Evolutionary conservation across 495 filamentous ascomycete species (phyloP), one percentile per base, ranked within the genome.

Genomic region (Diplogelasinospora grovesii): DNA sequence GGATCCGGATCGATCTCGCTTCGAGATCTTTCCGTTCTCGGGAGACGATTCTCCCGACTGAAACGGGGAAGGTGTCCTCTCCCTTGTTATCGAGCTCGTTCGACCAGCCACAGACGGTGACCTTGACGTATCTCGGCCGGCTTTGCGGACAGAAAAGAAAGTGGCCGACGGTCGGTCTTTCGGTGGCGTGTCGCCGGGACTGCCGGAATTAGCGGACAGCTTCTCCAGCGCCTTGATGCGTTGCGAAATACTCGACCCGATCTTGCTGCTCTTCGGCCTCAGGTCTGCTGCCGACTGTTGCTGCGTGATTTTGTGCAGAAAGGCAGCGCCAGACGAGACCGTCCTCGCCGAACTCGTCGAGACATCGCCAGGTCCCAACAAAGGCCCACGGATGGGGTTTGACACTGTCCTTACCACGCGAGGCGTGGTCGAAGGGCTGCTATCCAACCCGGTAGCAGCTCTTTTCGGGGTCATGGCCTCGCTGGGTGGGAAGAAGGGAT

Each of bases 221-320:
- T 81, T 82, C 53, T 89, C 83, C 30, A 95, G 69, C 10, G 87
- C 86, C 54, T 92, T 86, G 53, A 95, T 94, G 37, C 89, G 81
- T 57, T 85, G 83, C 6, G 86, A 89, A 50, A 95, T 94, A 26
- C 86, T 86, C 19, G 83, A 85, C 2, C 87, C 89, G 14, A 94
- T 74, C 54, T 87, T 90, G 59, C 78, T 72, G 57, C 83, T 87
- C 65, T 85, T 89, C 1, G 80, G 75, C 38, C 78, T 54, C 13
- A 70, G 49, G 23, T 70, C 66, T 14, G 63, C 53, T 14, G 65
- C 52, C n/a, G 61, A 50, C 13, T 50, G 37, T 27, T 72, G 68
- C 31, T 68, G 65, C 13, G 66, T 66, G n/a, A 67, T 60, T 21
- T 56, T 64, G 38, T 73, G 71, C 37, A 71, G 35, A 39, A 58